Evolutionary conservation across 2,329 filamentous ascomycete genomes (phyloP).

Genomic region (Aciculosporium take): DNA sequence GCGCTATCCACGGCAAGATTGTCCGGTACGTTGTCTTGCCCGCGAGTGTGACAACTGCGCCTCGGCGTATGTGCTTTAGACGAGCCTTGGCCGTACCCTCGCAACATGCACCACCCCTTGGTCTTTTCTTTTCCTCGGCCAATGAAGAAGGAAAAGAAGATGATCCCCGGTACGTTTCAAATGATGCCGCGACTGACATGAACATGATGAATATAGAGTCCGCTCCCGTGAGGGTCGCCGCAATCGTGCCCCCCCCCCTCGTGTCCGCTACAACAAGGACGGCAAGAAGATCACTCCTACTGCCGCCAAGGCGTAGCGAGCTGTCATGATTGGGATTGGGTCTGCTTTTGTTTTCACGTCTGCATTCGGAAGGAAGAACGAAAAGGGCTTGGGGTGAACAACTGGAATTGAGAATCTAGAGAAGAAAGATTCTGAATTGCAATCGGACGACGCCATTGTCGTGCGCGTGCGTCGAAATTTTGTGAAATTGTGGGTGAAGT

Average conservation of each 20-base stretch:
- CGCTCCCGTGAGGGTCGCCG: conserved; percentile 92
- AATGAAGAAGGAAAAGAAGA: background rate
- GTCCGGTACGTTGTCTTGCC: conserved; percentile 76
- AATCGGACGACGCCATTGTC: conserved; percentile 12
- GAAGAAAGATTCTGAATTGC: conserved; percentile 9
- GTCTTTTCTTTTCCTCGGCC: background rate
- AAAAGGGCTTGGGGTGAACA: conserved; percentile 23
- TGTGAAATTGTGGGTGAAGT: too few species aligned
- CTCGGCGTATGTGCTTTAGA: conserved; percentile 37
- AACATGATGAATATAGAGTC: conserved; percentile 51
- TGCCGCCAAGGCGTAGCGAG: conserved; percentile 25
- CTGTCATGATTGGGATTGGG: conserved; percentile 21
- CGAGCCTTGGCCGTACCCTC: conserved; percentile 44
- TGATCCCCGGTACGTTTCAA: conserved; percentile 15
- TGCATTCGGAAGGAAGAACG: conserved; percentile 20
- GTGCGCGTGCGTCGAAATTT: too few species aligned
- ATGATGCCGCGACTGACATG: conserved; percentile 6
- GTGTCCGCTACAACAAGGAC: conserved; percentile 99
- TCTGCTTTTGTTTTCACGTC: conserved; percentile 23
- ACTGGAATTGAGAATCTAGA: conserved; percentile 17
- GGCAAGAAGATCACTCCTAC: conserved; percentile 98
- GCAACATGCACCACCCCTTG: conserved; percentile 19
- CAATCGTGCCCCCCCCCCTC: conserved; percentile 95
- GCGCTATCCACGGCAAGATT: conserved; percentile 99
- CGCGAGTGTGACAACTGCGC: conserved; percentile 44